Base-by-base conservation (phyloP, 2,329 filamentous ascomycete genomes). In the Daldinia sp. region DNA sequence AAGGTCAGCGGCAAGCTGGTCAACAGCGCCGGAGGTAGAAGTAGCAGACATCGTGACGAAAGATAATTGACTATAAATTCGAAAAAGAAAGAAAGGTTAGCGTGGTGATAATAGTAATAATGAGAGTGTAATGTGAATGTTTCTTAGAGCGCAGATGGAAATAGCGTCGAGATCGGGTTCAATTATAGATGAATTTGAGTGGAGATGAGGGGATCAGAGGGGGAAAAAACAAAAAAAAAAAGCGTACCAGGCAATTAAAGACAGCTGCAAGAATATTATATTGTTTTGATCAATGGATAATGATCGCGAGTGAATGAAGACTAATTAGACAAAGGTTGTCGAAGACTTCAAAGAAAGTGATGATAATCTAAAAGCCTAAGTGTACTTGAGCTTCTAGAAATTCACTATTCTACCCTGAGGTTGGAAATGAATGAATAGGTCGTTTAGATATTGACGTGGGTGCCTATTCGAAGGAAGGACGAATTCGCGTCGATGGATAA, bases 1-100 rank as follows among this genome's bases (percentile, higher is more conserved):
- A 74, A 90, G 89, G 77, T 95, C 91, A 80, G 87, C 83, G 82
- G 89, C 87, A 80, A 93, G 90, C 89, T 93, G 91, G 74, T 91
- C 90, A 83, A 90, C 87, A 87, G 86, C 85, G 79, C 81, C 80
- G 74, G 82, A 77, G 72, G 82, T 76, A 77, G 82, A 79, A 79
- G 85, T 79, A 76, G 84, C 82, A 80, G 86, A 83, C 86, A 90
- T 90, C 79, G 69, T 72, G 71, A 66, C 59, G 57, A 50, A 67
- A 52, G 53, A 63, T 23, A 69, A 60, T 70, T 67, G 70, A 56
- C 67, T 72, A 63, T 35, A 54, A 11, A 30, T 30, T 41, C 21
- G 41, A 32, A 41, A 3, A 37, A 58, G 17, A 3, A 37, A 58
- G 17, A 45, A 62, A 43, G 54, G 64, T 68, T 51, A 68, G 64